Base-by-base conservation (phyloP, 306 rosid genomes). In the Comarum palustre region DNA sequence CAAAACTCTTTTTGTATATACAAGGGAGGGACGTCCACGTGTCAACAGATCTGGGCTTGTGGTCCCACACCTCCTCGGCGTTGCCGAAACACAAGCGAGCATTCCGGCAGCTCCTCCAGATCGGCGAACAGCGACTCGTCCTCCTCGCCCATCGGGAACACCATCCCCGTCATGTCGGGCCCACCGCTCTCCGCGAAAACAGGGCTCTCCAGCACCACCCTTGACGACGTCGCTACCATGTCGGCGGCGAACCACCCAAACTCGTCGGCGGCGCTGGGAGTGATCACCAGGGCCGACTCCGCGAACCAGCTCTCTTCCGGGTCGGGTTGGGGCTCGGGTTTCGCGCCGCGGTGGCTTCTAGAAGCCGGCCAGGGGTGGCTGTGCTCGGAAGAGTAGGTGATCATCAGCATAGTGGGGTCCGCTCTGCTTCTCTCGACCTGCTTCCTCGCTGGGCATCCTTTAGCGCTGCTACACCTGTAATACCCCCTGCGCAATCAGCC, bases 391-490 rank as follows among this genome's bases (percentile, higher is more conserved):
- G 97, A 82, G 86, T 94, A 94, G 12, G 99, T 89, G 55, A 94
- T 84, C 31, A 91, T 75, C 31, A 94, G 82, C 97, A 84, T 94
- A 34, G 95, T 84, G 78, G 99, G 99, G 79, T 94, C 97, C 82
- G 72, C 47, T 1, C 88, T 83, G 78, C 92, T 91, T 69, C 93
- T 89, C 79, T 94, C 98, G 11, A 94, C 98, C 78, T 94, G 98
- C 58, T 94, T 94, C 76, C 98, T 83, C 3, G 99, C 99, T 0
- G 99, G 99, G 47, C 99, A 94, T 0, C 99, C 99, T 67, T 94
- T 94, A 2, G 96, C 89, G 73, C 96, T 94, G 79, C 97, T 91
- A 50, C 97, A 91, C 64, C 97, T 76, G 79, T 91, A 91, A 79
- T 91, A 91, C 14, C 96, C 99, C 84, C 99, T 94, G 85, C 45